Evolutionary conservation across 2,329 filamentous ascomycete species (phyloP).

Genomic region (Leptographium galeiforme): DNA sequence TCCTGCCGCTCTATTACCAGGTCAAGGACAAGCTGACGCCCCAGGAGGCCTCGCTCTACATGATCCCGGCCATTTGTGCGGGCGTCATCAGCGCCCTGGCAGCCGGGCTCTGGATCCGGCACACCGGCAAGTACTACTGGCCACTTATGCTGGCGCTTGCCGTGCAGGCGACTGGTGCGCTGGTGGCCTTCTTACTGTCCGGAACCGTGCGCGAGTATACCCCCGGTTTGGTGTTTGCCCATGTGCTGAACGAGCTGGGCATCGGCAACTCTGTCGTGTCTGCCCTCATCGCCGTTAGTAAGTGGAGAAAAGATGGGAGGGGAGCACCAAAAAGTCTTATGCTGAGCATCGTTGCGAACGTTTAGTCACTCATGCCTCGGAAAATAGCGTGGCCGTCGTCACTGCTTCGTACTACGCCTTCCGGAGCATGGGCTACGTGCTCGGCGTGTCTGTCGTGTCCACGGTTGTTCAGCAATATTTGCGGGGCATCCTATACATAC

Average conservation of each 20-base stretch:
- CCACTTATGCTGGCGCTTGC: neutral
- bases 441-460: neutral
- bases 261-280: neutral
- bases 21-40: neutral
- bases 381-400: neutral
- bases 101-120: neutral
- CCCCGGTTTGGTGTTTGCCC: neutral
- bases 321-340: neutral
- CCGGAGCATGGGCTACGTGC: neutral
- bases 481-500: neutral
- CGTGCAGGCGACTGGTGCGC: neutral
- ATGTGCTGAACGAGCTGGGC: neutral
- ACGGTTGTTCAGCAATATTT: neutral
- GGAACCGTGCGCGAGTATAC: neutral
- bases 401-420: neutral
- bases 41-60: neutral
- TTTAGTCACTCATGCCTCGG: neutral
- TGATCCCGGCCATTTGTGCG: neutral
- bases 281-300: neutral
- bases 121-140: neutral
- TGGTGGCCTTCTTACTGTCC: neutral
- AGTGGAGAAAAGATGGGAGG: neutral
- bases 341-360: neutral
- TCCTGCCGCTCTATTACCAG: neutral
- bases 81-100: neutral